These are phyloP conservation scores for Leccinum subrobustum DNA, from an alignment of 1,284 basidiomycete genomes.

Conservation along the genomic window DNA sequence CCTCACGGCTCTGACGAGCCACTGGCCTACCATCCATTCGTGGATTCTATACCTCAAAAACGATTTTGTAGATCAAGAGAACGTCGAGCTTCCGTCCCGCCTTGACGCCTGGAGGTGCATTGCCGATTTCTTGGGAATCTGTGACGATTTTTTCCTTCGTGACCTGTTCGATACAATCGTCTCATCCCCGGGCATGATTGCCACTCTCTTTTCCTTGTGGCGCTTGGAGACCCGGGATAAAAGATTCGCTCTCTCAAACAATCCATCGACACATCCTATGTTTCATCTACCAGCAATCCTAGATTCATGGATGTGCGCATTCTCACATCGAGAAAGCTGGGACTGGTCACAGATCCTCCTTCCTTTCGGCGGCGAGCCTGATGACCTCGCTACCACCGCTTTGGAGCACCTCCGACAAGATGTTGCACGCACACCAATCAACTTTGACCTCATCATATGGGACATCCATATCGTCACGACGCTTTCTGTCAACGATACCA, in stretches of 20 bases:
- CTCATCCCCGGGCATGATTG: constrained; percentile 21
- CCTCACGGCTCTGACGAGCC: constrained; percentile 9
- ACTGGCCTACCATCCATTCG: constrained; percentile 20
- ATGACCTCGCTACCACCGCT: constrained; percentile 25
- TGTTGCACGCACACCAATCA: constrained; percentile 17
- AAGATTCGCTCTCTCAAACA: constrained; percentile 19
- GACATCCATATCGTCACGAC: constrained; percentile 31
- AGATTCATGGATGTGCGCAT: constrained; percentile 32
- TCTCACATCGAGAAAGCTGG: constrained; percentile 26
- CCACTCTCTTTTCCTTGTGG: constrained; percentile 31
- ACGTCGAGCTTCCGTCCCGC: constrained; percentile 24
- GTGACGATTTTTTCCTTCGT: constrained; percentile 14
- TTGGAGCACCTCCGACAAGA: constrained; percentile 29
- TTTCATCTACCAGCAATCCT: constrained; percentile 15
- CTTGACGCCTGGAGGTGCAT: constrained; percentile 21
- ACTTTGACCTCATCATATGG: constrained; percentile 32
- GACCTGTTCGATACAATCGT: constrained; percentile 21
- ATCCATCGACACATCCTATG: constrained; percentile 4
- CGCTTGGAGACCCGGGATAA: constrained; percentile 23
- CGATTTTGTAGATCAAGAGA: constrained; percentile 26
- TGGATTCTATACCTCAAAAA: constrained; percentile 31
- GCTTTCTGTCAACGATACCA: constrained; percentile 29
- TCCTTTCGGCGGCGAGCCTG: constrained; percentile 23
- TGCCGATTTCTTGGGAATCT: constrained; percentile 27
- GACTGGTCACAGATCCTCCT: constrained; percentile 28